Base-by-base conservation (phyloP, 768 basidiomycete genomes). In the Amanita exitialis region DNA sequence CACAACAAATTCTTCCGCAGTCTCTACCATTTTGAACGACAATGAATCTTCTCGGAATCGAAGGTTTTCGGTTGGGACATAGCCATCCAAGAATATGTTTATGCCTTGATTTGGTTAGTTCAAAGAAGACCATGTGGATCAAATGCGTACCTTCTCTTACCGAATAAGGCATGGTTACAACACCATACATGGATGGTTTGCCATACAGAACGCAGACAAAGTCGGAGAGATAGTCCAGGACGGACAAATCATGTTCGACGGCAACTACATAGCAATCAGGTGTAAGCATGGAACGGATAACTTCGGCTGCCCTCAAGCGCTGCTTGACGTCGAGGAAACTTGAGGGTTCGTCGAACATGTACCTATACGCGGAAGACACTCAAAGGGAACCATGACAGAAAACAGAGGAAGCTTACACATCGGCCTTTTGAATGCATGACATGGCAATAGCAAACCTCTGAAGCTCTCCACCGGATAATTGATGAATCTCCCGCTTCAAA, bases 291-390 rank as follows among this genome's bases (percentile, higher is more conserved):
- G 80, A 79, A 42, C 96, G 91, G 56, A 99, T 98, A 53, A 94
- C 91, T 60, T 93, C 83, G 7, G 96, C 96, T 13, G 96, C 96
- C 62, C 82, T 87, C 58, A 99, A 69, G 61, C 96, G 88, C 66
- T 99, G 96, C 67, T 80, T 90, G 69, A 98, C 80, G 73, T 99
- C 96, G 57, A 99, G 79, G 65, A 98, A 99, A 74, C 88, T 91
- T 28, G 95, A 98, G 13, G 96, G 96, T 64, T 98, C 96, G 72
- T 98, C 93, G 62, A 97, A 97, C 93, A 97, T 97, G 74, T 96
- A 96, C 34, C 90, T 92, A 63, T 92, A 63, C 21, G 20, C 35
- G 4, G 15, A n/a, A 16, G 15, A 23, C 6, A 13, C 7, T 37
- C 21, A 47, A 1, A 21, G 13, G 12, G 49, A 20, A 30, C 53